Percentiles rank a stretch among this genome's conserved stretches.
phyloP scores from a whole-genome alignment of 495 filamentous ascomycete species.

The Aspergillus indologenus region DNA sequence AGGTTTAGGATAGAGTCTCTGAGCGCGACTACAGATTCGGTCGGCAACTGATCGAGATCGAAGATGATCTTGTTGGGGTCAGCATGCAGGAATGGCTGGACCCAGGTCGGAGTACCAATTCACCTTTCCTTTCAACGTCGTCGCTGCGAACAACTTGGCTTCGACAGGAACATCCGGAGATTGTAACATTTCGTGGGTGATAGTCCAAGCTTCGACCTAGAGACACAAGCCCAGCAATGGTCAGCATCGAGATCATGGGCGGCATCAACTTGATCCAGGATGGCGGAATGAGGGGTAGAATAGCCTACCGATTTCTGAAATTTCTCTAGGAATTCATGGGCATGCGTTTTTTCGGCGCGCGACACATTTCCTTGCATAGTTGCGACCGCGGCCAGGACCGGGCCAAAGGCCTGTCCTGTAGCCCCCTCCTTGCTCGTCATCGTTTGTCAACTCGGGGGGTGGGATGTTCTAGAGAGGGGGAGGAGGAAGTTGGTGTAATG shows the following conservation, averaged over 20 bases:
- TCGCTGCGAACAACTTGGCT: slow-evolving; percentile 92
- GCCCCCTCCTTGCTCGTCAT: slow-evolving; percentile 68
- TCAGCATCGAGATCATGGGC: slow-evolving; percentile 11
- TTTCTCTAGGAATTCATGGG: slow-evolving; percentile 83
- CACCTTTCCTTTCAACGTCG: slow-evolving; percentile 97
- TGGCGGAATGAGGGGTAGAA: slow-evolving; percentile 17
- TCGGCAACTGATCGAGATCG: slow-evolving; percentile 80
- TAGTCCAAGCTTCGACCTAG: slow-evolving; percentile 85
- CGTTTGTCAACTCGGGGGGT: slow-evolving; percentile 15
- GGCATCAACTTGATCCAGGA: background rate
- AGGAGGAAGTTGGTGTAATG: slow-evolving; percentile 9
- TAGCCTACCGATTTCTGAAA: slow-evolving; percentile 95
- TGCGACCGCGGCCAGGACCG: slow-evolving; percentile 80
- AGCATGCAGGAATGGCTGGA: slow-evolving; percentile 23
- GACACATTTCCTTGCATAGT: slow-evolving; percentile 87
- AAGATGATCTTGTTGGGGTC: slow-evolving; percentile 64
- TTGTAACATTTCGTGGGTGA: slow-evolving; percentile 80
- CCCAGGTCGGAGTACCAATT: slow-evolving; percentile 21
- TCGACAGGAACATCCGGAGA: slow-evolving; percentile 68
- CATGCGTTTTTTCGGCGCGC: slow-evolving; percentile 78
- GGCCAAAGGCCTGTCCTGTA: slow-evolving; percentile 67
- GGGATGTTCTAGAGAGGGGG: slow-evolving; percentile 15
- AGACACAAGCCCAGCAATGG: slow-evolving; percentile 1
- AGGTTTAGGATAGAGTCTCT: slow-evolving; percentile 79
- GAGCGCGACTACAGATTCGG: slow-evolving; percentile 66